Conservation (phyloP, 176 grass and related monocot species). For the Oryza longistaminata region DNA sequence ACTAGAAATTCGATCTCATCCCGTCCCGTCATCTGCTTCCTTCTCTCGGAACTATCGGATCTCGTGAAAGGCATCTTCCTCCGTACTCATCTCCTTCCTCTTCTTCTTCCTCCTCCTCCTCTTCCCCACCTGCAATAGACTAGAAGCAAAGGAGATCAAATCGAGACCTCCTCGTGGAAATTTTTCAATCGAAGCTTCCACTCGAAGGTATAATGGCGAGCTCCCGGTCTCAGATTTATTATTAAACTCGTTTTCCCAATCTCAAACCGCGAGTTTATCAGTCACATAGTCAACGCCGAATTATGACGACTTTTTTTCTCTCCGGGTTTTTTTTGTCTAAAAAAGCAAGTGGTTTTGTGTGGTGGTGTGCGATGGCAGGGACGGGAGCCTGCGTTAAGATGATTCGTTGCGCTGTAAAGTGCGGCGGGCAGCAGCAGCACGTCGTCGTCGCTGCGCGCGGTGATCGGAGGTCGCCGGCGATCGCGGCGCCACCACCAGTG, state of each 20-base stretch:
- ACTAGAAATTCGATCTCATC: not conserved
- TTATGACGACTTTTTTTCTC: not conserved
- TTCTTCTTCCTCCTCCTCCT: not conserved
- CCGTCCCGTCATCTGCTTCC: not conserved
- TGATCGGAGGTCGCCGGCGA: constrained; percentile 27
- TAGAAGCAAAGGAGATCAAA: not conserved
- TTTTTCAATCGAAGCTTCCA: constrained; percentile 3
- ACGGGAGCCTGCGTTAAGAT: constrained; percentile 29
- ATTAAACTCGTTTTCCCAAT: constrained; percentile 7
- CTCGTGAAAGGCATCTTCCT: constrained; percentile 1
- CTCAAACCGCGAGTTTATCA: not conserved
- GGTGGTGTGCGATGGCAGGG: constrained; percentile 53
- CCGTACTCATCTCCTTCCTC: not conserved
- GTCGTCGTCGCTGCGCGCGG: constrained; percentile 6
- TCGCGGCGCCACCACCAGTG: not conserved
- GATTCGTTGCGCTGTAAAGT: constrained; percentile 43
- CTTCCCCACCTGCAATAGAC: not conserved
- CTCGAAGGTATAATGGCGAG: constrained; percentile 3
- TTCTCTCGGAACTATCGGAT: constrained; percentile 45
- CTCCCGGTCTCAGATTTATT: not conserved
- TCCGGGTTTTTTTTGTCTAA: not conserved
- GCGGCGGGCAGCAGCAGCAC: constrained; percentile 24
- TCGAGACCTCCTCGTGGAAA: not conserved
- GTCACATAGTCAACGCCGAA: constrained; percentile 13
- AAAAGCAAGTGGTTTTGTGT: constrained; percentile 25